Evolutionary conservation across 305 asterid species (phyloP), one percentile per base, ranked within the genome.

Genomic region (Plantago rigida): DNA sequence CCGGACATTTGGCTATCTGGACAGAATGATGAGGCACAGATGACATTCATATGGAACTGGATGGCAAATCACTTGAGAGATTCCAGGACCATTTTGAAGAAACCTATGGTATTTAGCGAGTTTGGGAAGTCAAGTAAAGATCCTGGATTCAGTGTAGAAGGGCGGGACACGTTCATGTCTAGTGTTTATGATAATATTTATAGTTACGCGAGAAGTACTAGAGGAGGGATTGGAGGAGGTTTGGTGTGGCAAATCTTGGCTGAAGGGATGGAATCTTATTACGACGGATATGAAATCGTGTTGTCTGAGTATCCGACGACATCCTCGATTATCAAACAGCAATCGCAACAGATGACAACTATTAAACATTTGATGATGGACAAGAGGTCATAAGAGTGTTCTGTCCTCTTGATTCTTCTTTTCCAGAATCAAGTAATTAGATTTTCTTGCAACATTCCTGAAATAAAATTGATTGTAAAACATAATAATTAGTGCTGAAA

Each of bases 201-300:
- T 29, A 58, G 73, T 26, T 68, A 69, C 3, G 83, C 88, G 0
- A 56, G 66, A 62, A 64, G 46, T 41, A 41, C 46, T 41, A 41
- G 64, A 11, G 80, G 88, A 60, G 79, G 75, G 13, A 60, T 79
- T 36, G 78, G 76, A 19, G 85, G 88, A 1, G 69, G 76, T 3
- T 56, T 79, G 71, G 76, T 77, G 6, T 82, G 88, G 85, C 84
- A 82, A 58, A 51, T 82, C 34, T 29, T 79, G 61, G 85, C 69
- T 11, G 66, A 77, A 22, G 74, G 77, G 11, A 73, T 79, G 85
- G 77, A 68, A 11, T 45, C 76, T 0, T 75, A 64, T 10, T 39
- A 59, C 1, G 82, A 77, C 22, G 85, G 82, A 3, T 79, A 77
- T 61, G 71, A 68, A 26, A 75, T 82, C 49, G 69, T 77, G 9